Percentiles rank a stretch among this genome's conserved stretches.
These are phyloP conservation scores for Zelopaecilomyces penicillatus DNA, from an alignment of 2,329 filamentous ascomycete genomes.

Conservation along the genomic window DNA sequence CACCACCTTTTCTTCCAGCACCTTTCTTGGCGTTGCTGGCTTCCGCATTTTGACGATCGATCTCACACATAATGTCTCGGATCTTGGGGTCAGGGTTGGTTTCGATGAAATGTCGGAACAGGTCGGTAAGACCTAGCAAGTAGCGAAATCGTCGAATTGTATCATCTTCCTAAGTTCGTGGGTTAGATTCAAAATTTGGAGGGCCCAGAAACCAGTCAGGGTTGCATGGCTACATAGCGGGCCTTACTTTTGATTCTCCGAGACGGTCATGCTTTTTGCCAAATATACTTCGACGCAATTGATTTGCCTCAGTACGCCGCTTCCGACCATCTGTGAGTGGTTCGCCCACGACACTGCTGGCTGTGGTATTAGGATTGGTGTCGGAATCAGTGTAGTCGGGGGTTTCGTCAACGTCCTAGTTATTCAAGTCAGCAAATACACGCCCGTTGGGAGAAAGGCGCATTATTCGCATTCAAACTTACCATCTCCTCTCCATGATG, in stretches of 20 bases:
- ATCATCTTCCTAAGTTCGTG: conserved; percentile 71
- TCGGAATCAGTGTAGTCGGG: conserved; percentile 60
- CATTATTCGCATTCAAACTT: conserved; percentile 12
- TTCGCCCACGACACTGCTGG: conserved; percentile 81
- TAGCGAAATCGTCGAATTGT: conserved; percentile 92
- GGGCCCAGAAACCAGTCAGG: too few relatives aligned
- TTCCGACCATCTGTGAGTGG: conserved; percentile 66
- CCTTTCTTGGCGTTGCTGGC: conserved; percentile 63
- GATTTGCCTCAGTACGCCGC: conserved; percentile 76
- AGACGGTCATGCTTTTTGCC: conserved; percentile 90
- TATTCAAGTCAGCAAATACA: background rate
- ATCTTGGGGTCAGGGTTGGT: conserved; percentile 93
- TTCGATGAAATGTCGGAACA: conserved; percentile 98
- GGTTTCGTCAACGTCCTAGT: conserved; percentile 54
- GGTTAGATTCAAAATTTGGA: too few relatives aligned
- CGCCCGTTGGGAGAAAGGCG: background rate
- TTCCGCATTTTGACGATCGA: conserved; percentile 85
- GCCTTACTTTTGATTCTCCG: conserved; percentile 77
- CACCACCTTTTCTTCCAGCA: conserved; percentile 73
- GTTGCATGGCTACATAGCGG: conserved; percentile 1
- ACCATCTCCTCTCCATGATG: conserved; percentile 43
- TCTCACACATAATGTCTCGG: conserved; percentile 86
- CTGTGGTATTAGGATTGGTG: conserved; percentile 60
- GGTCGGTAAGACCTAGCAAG: conserved; percentile 84
- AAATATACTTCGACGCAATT: conserved; percentile 84